Base-by-base conservation (phyloP, 1,139 yeast species). In the Petasospora rhodanensis region DNA sequence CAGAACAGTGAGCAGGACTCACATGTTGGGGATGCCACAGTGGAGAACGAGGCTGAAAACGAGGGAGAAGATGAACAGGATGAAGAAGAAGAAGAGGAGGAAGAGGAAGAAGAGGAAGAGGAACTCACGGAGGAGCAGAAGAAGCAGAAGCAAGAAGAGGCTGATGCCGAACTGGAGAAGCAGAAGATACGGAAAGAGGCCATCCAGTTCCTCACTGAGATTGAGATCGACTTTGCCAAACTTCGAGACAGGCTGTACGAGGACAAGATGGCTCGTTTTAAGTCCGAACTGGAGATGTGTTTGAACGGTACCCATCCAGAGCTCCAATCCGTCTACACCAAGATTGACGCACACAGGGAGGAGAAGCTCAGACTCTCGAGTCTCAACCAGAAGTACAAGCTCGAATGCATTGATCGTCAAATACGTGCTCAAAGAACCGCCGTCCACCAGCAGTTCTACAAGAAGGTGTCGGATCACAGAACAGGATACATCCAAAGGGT, bases 251-350 rank as follows among this genome's bases (percentile, higher is more conserved):
- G 73, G 55, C 60, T 82, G 26, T 82, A 76, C 51, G 82, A 78
- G 41, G 85, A 80, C 56, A 87, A 85, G 56, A 65, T 87, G 56
- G 67, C 73, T 31, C 72, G 84, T 41, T 68, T 83, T 42, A 86
- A 84, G 48, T 80, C 83, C 28, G 97, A 91, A 58, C 65, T 89
- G 41, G 84, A 82, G 50, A 73, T 89, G 68, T 89, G 97, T 59
- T 65, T 81, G 21, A 84, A 81, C 47, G 96, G 96, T 6, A 75
- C 89, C 15, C 98, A 91, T 56, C 97, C 97, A 0, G 96, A 89
- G 51, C 61, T 79, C 37, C 72, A 72, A 41, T 57, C 65, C 23
- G 73, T 77, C 26, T 82, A 84, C 53, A 74, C 73, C 40, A 82
- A 79, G 55, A 79, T 89, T 40, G 81, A 82, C 41, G 72, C 75